Evolutionary conservation across 2,329 filamentous ascomycete species (phyloP).

Genomic region (Fusarium albidum): DNA sequence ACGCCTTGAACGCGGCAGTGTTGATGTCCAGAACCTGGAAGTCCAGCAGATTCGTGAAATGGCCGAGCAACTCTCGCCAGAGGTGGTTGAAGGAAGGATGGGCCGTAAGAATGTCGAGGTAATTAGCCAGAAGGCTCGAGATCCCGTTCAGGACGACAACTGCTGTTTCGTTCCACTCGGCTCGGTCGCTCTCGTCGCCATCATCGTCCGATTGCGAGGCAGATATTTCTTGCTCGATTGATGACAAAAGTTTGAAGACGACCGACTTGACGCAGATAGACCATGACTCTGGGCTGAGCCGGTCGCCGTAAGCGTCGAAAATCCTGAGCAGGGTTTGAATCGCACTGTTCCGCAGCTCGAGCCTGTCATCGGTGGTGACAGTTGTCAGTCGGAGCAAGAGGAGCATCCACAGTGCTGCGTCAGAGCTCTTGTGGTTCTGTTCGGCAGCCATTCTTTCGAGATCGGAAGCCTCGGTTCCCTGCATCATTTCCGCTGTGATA

Average conservation of each 20-base stretch:
- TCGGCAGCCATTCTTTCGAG: constrained; percentile 66
- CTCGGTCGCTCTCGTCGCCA: constrained; percentile 52
- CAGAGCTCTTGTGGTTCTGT: constrained; percentile 66
- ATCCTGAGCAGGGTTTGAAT: constrained; percentile 92
- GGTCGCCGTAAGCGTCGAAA: constrained; percentile 88
- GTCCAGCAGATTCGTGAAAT: constrained; percentile 71
- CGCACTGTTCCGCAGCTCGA: constrained; percentile 84
- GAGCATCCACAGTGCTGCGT: constrained; percentile 80
- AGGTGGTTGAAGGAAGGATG: constrained; percentile 73
- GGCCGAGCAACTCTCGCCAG: constrained; percentile 77
- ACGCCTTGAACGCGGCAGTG: constrained; percentile 73
- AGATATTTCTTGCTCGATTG: constrained; percentile 67
- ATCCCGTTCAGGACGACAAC: constrained; percentile 78
- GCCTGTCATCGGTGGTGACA: constrained; percentile 74
- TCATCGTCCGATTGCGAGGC: constrained; percentile 48
- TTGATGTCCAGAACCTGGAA: constrained; percentile 74
- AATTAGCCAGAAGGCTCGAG: constrained; percentile 76
- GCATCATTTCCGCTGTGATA: constrained; percentile 65
- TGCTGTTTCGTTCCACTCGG: constrained; percentile 77
- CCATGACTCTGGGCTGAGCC: constrained; percentile 81
- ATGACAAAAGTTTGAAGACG: constrained; percentile 78
- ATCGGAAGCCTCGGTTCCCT: constrained; percentile 59
- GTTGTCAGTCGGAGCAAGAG: constrained; percentile 75
- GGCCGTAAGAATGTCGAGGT: constrained; percentile 75
- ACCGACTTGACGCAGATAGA: constrained; percentile 82